phyloP scores from a whole-genome alignment of 495 filamentous ascomycete species.

The Talaromyces nanjingensis region DNA sequence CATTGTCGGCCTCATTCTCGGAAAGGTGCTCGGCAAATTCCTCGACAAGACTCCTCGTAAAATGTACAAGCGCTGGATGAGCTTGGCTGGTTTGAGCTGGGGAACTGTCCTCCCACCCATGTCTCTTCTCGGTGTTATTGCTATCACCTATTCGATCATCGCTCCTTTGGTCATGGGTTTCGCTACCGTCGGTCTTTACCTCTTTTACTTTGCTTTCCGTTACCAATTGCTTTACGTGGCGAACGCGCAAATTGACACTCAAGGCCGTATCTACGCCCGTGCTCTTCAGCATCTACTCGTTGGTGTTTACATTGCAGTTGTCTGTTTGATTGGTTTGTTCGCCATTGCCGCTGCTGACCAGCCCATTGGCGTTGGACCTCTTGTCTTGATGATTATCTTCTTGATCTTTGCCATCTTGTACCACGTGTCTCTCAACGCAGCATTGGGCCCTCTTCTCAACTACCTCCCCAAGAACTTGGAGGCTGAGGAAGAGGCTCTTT shows the following conservation, averaged over 20 bases:
- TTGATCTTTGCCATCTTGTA: slow-evolving; percentile 75
- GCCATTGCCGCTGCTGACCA: slow-evolving; percentile 57
- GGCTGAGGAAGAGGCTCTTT: slow-evolving; percentile 57
- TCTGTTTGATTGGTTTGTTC: slow-evolving; percentile 89
- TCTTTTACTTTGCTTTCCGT: slow-evolving; percentile 90
- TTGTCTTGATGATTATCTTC: slow-evolving; percentile 78
- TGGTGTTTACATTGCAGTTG: slow-evolving; percentile 75
- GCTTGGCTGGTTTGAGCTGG: slow-evolving; percentile 64
- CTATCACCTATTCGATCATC: slow-evolving; percentile 84
- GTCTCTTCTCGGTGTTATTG: slow-evolving; percentile 79
- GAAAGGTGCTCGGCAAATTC: slow-evolving; percentile 69
- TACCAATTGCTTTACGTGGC: slow-evolving; percentile 95
- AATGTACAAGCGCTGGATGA: slow-evolving; percentile 62
- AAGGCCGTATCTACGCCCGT: slow-evolving; percentile 78
- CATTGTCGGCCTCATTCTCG: slow-evolving; percentile 68
- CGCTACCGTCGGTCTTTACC: slow-evolving; percentile 69
- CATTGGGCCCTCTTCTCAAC: slow-evolving; percentile 71
- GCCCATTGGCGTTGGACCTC: slow-evolving; percentile 57
- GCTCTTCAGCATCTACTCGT: slow-evolving; percentile 89
- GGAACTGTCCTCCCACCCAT: slow-evolving; percentile 84
- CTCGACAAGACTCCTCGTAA: slow-evolving; percentile 68
- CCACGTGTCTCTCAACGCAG: slow-evolving; percentile 72
- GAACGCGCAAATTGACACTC: slow-evolving; percentile 79
- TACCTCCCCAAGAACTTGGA: slow-evolving; percentile 68
- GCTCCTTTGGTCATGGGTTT: slow-evolving; percentile 87